A percentile compares a stretch with the other conserved stretches of the same genome.
These are phyloP conservation scores for Volvox africanus DNA, from an alignment of 139 green algal genomes.

Conservation along the genomic window DNA sequence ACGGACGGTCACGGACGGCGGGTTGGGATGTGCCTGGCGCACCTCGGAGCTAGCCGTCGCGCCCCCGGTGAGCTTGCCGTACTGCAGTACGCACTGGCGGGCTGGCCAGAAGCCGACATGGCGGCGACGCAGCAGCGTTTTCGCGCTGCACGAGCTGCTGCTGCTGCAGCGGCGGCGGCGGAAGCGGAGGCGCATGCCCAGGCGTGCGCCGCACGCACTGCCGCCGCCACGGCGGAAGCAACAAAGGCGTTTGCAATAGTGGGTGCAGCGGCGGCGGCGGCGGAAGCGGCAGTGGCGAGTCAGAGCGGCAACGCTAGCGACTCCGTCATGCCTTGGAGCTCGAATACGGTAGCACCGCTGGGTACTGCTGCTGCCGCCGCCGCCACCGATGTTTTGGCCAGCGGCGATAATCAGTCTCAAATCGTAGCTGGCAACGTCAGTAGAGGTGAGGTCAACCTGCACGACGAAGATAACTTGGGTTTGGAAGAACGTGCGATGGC, in stretches of 20 bases:
- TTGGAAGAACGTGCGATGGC: neutral
- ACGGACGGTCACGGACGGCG: conserved; percentile 11
- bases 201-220: neutral
- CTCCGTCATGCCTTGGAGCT: neutral
- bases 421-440: neutral
- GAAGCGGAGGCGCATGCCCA: neutral
- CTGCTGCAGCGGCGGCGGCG: neutral
- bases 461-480: neutral
- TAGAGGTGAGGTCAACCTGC: neutral
- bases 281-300: neutral
- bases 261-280: neutral
- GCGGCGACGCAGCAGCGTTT: conserved; percentile 29
- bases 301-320: neutral
- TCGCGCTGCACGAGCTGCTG: neutral
- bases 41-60: conserved; percentile 33
- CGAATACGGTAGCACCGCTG: too few relatives aligned
- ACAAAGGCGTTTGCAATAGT: neutral
- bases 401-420: neutral
- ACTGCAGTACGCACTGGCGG: neutral
- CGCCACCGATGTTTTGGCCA: neutral
- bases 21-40: conserved; percentile 6
- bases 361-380: neutral
- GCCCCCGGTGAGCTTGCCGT: conserved; percentile 24
- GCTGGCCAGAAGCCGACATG: conserved; percentile 24
- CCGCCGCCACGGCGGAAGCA: neutral